Evolutionary conservation across 2,329 filamentous ascomycete species (phyloP).

Genomic region (Cytospora chrysosperma): DNA sequence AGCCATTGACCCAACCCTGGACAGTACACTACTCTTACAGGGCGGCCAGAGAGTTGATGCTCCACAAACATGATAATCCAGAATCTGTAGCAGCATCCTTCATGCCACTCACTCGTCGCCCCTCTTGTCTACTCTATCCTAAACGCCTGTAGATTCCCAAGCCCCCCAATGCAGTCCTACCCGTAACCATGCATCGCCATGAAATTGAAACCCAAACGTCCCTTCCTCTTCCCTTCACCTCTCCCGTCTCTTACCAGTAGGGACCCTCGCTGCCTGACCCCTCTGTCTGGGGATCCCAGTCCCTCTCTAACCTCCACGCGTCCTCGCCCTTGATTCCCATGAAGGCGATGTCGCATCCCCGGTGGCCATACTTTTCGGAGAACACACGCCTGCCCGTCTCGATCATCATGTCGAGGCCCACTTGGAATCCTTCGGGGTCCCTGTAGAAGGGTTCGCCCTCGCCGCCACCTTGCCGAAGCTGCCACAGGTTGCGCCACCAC

Average conservation of each 20-base stretch:
- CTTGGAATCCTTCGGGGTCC: slow-evolving; percentile 45
- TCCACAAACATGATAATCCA: neutral
- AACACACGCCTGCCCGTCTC: slow-evolving; percentile 43
- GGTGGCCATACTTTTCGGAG: slow-evolving; percentile 43
- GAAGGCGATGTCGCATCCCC: slow-evolving; percentile 35
- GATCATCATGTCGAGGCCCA: slow-evolving; percentile 44
- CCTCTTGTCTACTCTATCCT: neutral
- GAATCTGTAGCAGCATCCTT: neutral
- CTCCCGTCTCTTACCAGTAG: slow-evolving; percentile 22
- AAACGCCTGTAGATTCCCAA: neutral
- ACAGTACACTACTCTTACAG: neutral
- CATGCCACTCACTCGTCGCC: neutral
- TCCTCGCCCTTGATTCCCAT: slow-evolving; percentile 35
- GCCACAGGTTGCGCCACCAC: slow-evolving; percentile 52
- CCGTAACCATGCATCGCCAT: neutral
- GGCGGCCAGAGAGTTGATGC: neutral
- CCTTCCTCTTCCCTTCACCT: slow-evolving; percentile 26
- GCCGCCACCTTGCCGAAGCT: slow-evolving; percentile 50
- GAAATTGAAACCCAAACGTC: slow-evolving; percentile 1
- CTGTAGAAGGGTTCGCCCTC: slow-evolving; percentile 54
- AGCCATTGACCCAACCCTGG: slow-evolving; percentile 17
- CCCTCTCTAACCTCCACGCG: slow-evolving; percentile 38
- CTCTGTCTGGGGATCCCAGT: slow-evolving; percentile 33
- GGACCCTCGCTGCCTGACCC: slow-evolving; percentile 26
- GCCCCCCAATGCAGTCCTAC: neutral